phyloP scores from a whole-genome alignment of 1,139 yeast genomes.

The Suhomyces taliae region DNA sequence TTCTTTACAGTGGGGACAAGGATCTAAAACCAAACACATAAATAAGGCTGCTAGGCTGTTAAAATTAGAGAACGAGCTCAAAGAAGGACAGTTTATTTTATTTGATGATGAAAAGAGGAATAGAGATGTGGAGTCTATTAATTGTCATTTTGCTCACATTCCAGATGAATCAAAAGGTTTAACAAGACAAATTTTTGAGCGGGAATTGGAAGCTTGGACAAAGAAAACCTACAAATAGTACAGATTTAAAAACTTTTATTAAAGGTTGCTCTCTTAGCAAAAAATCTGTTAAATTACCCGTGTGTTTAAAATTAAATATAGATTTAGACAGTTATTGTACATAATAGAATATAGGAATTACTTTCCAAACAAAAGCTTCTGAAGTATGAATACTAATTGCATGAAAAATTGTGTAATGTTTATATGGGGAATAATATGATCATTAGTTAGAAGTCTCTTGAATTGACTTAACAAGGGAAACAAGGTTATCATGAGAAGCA shows the following conservation, averaged over 20 bases:
- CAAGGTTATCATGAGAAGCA: slow-evolving; percentile 49
- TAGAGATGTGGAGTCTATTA: slow-evolving; percentile 60
- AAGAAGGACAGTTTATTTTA: slow-evolving; percentile 53
- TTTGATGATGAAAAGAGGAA: slow-evolving; percentile 73
- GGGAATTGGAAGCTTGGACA: slow-evolving; percentile 43
- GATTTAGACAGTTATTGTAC: no score
- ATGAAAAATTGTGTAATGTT: slow-evolving; percentile 23
- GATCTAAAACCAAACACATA: slow-evolving; percentile 63
- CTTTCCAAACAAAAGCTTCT: neutral
- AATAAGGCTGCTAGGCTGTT: slow-evolving; percentile 45
- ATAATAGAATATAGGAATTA: neutral
- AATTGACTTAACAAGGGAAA: slow-evolving; percentile 48
- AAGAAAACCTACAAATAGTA: neutral
- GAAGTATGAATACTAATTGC: slow-evolving; percentile 3
- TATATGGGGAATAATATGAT: slow-evolving; percentile 20
- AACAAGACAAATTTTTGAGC: slow-evolving; percentile 46
- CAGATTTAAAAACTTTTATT: no score
- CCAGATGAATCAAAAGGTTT: slow-evolving; percentile 48
- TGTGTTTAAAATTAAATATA: no score
- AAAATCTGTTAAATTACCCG: no score
- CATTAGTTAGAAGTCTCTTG: slow-evolving; percentile 29
- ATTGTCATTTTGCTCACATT: slow-evolving; percentile 61
- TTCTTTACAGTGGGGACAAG: slow-evolving; percentile 65
- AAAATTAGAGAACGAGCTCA: slow-evolving; percentile 38
- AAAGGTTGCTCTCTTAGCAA: no score